Evolutionary conservation across 83 land plant genomes (phyloP).

Genomic region (Picea mariana): DNA sequence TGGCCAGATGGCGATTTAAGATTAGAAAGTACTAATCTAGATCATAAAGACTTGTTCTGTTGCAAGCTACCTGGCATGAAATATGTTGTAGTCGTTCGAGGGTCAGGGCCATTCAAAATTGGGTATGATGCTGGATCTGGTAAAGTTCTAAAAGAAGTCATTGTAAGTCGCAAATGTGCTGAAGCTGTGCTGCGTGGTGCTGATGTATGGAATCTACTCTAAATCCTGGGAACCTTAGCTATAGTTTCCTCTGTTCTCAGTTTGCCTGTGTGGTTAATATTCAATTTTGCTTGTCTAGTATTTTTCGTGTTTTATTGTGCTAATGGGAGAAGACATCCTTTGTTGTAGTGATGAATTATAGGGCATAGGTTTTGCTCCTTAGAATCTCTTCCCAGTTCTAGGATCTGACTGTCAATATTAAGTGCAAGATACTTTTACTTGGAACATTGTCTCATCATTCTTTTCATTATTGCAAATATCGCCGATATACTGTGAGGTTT

Average conservation of each 20-base stretch:
- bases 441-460: too few species aligned
- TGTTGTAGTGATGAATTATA: background rate
- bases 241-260: background rate
- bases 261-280: background rate
- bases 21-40: background rate
- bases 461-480: too few species aligned
- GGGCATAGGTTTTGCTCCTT: background rate
- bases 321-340: background rate
- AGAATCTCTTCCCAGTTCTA: background rate
- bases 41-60: constrained; percentile 27
- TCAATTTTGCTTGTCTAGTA: background rate
- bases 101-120: constrained; percentile 78
- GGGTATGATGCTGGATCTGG: constrained; percentile 44
- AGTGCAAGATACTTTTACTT: background rate
- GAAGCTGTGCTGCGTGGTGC: constrained; percentile 99
- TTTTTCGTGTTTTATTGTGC: background rate
- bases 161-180: constrained; percentile 98
- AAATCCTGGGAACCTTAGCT: constrained; percentile 8
- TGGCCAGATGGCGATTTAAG: background rate
- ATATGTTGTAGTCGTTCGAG: constrained; percentile 77
- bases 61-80: constrained; percentile 70
- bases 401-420: background rate
- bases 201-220: constrained; percentile 50
- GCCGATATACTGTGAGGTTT: too few species aligned
- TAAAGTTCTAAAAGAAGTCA: constrained; percentile 66